Base-by-base conservation (phyloP, 1,284 basidiomycete species). In the Cystobasidium sp. region DNA sequence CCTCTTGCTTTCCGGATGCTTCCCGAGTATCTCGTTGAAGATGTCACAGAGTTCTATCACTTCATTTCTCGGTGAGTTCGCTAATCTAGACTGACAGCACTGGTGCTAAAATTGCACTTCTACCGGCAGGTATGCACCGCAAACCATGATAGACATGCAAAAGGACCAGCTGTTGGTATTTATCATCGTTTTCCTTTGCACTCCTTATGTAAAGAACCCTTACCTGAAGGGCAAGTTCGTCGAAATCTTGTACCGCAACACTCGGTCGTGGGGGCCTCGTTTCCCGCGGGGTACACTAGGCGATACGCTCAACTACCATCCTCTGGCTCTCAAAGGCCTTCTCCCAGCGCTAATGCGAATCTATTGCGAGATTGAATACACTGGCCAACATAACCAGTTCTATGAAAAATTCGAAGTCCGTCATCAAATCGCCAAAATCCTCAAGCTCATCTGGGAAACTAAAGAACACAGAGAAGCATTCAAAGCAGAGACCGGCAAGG, bases 191-290 rank as follows among this genome's bases (percentile, higher is more conserved):
- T 98, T 98, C 87, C 85, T 99, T 70, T 90, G 91, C 7, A 97
- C 94, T 6, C 93, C 92, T 0, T 98, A 96, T 82, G 94, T 99
- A 85, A 97, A 97, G 85, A 99, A 99, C 78, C 97, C 97, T 0
- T 98, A 97, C 86, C 83, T 99, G 78, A 98, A 97, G 83, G 90
- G 94, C n/a, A 97, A 99, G 83, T 90, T 99, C 56, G 93, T 97
- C 77, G 93, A 96, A 80, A 93, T 93, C 10, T 39, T 58, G 5
- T 65, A 67, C 47, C 66, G 68, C 24, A 75, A 71, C 91, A 90
- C 80, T 90, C 90, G 12, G 86, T 78, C 76, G n/a, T 77, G 76
- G 55, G 76, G 72, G 18, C 78, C 75, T 22, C 69, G 77, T n/a
- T 88, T 91, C 78, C 86, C 88, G 43, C 87, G 87, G 75, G 94